Conservation (phyloP, 2,329 filamentous ascomycete genomes). For the Colletotrichum lindemuthianum region DNA sequence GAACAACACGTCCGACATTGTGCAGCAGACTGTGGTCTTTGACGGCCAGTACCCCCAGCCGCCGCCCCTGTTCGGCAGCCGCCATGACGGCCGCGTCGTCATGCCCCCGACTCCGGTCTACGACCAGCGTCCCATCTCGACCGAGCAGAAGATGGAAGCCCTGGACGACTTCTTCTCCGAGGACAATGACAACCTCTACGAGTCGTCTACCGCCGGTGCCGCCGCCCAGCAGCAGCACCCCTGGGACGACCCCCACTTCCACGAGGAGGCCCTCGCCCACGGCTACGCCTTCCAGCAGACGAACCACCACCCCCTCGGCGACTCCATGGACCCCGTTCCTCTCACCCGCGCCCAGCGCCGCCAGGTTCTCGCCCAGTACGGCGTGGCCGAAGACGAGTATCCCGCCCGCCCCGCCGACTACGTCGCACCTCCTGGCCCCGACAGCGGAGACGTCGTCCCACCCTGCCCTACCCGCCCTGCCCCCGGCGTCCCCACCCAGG, state of each 20-base stretch:
- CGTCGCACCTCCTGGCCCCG: slow-evolving; percentile 18
- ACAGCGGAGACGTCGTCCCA: slow-evolving; percentile 5
- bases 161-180: slow-evolving; percentile 30
- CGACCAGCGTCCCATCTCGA: background rate
- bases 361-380: slow-evolving; percentile 6
- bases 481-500: background rate
- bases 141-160: slow-evolving; percentile 10
- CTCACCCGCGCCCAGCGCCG: slow-evolving; percentile 23
- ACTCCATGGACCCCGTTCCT: slow-evolving; percentile 13
- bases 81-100: background rate
- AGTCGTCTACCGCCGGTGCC: background rate
- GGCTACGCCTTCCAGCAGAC: slow-evolving; percentile 27
- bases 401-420: slow-evolving; percentile 21
- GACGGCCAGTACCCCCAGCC: slow-evolving; percentile 10
- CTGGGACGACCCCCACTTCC: slow-evolving; percentile 21
- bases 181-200: slow-evolving; percentile 18
- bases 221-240: background rate
- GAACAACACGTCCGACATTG: background rate
- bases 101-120: slow-evolving; percentile 26
- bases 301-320: slow-evolving; percentile 8
- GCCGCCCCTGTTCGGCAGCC: slow-evolving; percentile 5
- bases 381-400: slow-evolving; percentile 27
- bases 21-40: slow-evolving; percentile 21
- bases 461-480: slow-evolving; percentile 24
- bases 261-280: slow-evolving; percentile 24